Base-by-base conservation (phyloP, 306 rosid species). In the Potentilla sterilis region DNA sequence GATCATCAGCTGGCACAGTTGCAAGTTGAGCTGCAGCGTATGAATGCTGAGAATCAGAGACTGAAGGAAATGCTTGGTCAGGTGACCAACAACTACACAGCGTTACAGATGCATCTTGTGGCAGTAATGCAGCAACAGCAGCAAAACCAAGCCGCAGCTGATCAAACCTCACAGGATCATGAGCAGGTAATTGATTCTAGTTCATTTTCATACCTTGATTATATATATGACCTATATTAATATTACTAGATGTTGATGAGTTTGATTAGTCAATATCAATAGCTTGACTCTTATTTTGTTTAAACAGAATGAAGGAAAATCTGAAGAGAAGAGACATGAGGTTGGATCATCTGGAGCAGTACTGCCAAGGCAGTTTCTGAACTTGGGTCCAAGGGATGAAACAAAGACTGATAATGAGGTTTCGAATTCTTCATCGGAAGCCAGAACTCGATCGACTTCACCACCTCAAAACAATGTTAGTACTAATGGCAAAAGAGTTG, bases 61-160 rank as follows among this genome's bases (percentile, higher is more conserved):
- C 78, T 95, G 79, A 90, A 81, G 70, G 97, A 92, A 32, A 90
- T 95, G 97, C 89, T 95, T 6, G 85, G 62, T 68, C 97, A 90
- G 21, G 97, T 95, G 64, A 89, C 78, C 67, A 81, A 68, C 63
- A 95, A 89, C 67, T 92, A 95, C 89, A 86, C 78, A 4, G 82
- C 95, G 49, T 66, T 95, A 69, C 99, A 95, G 77, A 86, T 81
- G 92, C 97, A 92, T 79, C 83, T 92, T 1, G 77, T 81, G 0
- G 18, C 88, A 2, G 80, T 95, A 58, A 84, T 85, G 93, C 97
- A 88, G 52, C 92, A 87, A 38, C 96, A 90, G 35, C 90, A 85
- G 44, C 87, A 78, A 67, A 87, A 84, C 35, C 89, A 78, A 2
- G 81, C 67, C 34, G 67, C 24, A 68, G 63, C 85, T 47, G 73